These are phyloP conservation scores for Arthroderma sp. DNA, from an alignment of 2,329 filamentous ascomycete genomes.

Conservation along the genomic window DNA sequence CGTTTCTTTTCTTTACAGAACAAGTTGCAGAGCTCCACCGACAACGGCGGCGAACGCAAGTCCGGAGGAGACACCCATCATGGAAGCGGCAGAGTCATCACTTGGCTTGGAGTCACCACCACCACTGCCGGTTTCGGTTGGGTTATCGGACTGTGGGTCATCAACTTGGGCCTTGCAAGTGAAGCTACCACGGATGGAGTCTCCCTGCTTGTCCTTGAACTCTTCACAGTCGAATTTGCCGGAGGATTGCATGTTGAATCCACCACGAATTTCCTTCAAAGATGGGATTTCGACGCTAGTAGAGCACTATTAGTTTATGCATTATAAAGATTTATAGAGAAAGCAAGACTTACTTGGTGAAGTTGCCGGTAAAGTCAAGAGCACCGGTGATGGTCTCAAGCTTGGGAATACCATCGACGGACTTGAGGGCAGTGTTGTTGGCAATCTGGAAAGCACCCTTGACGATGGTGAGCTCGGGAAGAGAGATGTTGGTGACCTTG, in stretches of 20 bases:
- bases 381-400: slow-evolving; percentile 63
- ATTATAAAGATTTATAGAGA: slow-evolving; percentile 11
- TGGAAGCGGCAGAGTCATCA: slow-evolving; percentile 25
- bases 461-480: slow-evolving; percentile 55
- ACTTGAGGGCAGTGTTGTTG: slow-evolving; percentile 68
- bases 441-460: slow-evolving; percentile 71
- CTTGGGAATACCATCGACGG: slow-evolving; percentile 53
- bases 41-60: slow-evolving; percentile 31
- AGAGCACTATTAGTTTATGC: slow-evolving; percentile 16
- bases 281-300: slow-evolving; percentile 55
- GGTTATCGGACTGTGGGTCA: slow-evolving; percentile 24
- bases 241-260: slow-evolving; percentile 56
- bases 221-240: slow-evolving; percentile 48
- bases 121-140: slow-evolving; percentile 19
- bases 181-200: slow-evolving; percentile 36
- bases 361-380: slow-evolving; percentile 72
- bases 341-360: slow-evolving; percentile 48
- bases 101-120: slow-evolving; percentile 15
- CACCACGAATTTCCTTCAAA: slow-evolving; percentile 56
- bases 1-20: slow-evolving; percentile 26
- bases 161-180: slow-evolving; percentile 27
- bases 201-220: slow-evolving; percentile 27
- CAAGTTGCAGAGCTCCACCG: slow-evolving; percentile 32
- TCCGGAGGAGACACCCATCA: slow-evolving; percentile 19
- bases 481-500: slow-evolving; percentile 56